Percentiles rank a stretch among this genome's conserved stretches.
phyloP scores from a whole-genome alignment of 805 yeast genomes.

The Suhomyces sp. region DNA sequence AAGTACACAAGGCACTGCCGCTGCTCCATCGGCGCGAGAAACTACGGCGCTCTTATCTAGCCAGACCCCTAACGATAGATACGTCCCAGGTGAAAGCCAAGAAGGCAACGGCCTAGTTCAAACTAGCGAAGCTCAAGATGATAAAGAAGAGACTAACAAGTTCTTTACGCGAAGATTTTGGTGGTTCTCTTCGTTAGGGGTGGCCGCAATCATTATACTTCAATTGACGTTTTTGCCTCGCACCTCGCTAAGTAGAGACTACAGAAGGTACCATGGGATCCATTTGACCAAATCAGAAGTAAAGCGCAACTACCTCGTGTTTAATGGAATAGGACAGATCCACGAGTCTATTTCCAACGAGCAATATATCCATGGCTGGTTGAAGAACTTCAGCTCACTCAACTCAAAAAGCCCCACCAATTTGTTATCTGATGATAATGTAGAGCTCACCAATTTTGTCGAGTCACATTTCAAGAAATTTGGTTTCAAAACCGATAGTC shows the following conservation, averaged over 20 bases:
- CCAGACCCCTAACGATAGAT: not conserved
- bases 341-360: slow-evolving; percentile 20
- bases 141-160: not conserved
- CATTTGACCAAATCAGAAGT: slow-evolving; percentile 66
- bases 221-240: slow-evolving; percentile 76
- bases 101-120: not conserved
- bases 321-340: slow-evolving; percentile 24
- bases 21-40: not conserved
- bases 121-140: not conserved
- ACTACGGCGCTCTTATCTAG: not conserved
- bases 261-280: slow-evolving; percentile 68
- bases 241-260: slow-evolving; percentile 78
- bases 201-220: slow-evolving; percentile 51
- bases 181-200: slow-evolving; percentile 47
- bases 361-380: slow-evolving; percentile 25
- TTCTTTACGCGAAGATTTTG: slow-evolving; percentile 30
- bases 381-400: slow-evolving; percentile 25
- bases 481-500: slow-evolving; percentile 22
- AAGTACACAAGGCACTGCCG: not conserved
- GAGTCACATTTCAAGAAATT: slow-evolving; percentile 25
- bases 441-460: slow-evolving; percentile 23
- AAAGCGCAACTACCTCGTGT: slow-evolving; percentile 54
- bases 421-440: slow-evolving; percentile 25
- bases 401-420: slow-evolving; percentile 20
- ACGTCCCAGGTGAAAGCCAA: not conserved